Conservation (phyloP, 306 rosid genomes). For the Geum urbanum region DNA sequence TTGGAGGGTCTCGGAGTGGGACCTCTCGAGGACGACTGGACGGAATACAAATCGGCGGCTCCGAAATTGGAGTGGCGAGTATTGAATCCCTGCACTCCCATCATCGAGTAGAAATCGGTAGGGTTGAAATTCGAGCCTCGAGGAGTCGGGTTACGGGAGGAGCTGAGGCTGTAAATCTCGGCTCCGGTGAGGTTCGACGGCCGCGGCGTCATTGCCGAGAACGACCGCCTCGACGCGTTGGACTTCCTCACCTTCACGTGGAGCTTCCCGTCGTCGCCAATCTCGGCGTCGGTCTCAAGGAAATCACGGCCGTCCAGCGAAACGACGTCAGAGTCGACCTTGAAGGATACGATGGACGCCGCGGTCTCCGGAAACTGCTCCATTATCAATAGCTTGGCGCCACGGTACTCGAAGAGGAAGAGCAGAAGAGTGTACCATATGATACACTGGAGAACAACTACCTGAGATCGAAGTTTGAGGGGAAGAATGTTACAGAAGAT, state of each 20-base stretch:
- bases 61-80: slow-evolving; percentile 76
- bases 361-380: slow-evolving; percentile 99
- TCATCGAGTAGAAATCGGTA: slow-evolving; percentile 83
- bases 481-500: too few species aligned
- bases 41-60: slow-evolving; percentile 67
- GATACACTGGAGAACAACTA: slow-evolving; percentile 90
- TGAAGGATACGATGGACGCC: slow-evolving; percentile 87
- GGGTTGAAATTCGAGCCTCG: slow-evolving; percentile 87
- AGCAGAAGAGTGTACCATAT: slow-evolving; percentile 92
- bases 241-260: slow-evolving; percentile 88
- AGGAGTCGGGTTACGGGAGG: slow-evolving; percentile 87
- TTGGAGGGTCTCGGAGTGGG: slow-evolving; percentile 87
- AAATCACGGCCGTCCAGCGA: slow-evolving; percentile 88
- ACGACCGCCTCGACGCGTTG: slow-evolving; percentile 63
- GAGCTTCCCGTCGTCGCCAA: slow-evolving; percentile 87
- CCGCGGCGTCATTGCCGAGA: slow-evolving; percentile 64
- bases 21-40: slow-evolving; percentile 80
- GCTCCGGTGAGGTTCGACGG: slow-evolving; percentile 96
- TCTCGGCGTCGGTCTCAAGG: slow-evolving; percentile 86
- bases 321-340: slow-evolving; percentile 94
- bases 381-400: slow-evolving; percentile 87
- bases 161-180: slow-evolving; percentile 88
- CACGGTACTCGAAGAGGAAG: slow-evolving; percentile 88
- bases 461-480: slow-evolving; percentile 32
- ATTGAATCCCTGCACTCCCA: slow-evolving; percentile 57